Evolutionary conservation across 2,329 filamentous ascomycete species (phyloP), one percentile per base, ranked within the genome.

Genomic region (Zymoseptoria crescenta): DNA sequence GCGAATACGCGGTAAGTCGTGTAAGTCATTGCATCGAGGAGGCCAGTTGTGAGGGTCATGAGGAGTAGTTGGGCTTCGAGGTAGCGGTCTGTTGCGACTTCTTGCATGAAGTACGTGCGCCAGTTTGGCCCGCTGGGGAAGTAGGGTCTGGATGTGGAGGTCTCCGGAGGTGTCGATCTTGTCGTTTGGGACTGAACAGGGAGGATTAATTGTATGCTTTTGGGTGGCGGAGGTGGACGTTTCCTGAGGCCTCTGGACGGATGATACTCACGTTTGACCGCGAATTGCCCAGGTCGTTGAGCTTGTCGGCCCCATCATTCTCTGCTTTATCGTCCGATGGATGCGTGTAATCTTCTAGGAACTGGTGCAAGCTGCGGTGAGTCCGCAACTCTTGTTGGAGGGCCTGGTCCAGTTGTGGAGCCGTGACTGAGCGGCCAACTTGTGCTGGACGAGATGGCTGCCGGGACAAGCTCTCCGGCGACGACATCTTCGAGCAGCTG

Each of bases 1-100:
- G 66, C 64, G 53, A 69, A 70, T 30, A 69, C 63, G 49, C 59
- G 59, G 58, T 69, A 69, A 48, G 62, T 65, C 16, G 62, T 65
- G 63, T 64, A 69, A n/a, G 68, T 70, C 60, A 68, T 67, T 20
- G 65, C 64, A 50, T 70, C 68, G 16, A 69, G 63, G 10, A 64
- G 58, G 24, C 68, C 68, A 6, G 68, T 69, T 1, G 63, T 62
- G n/a, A 70, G 55, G 6, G 65, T 69, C 62, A 71, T 63, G 27
- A 67, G 56, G 21, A 70, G 65, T 16, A 70, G 62, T 60, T 71
- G 67, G 6, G 55, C 50, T 52, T 69, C 67, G 13, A 66, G 61
- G 29, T 59, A 64, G 24, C 61, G 61, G 60, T 69, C 65, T 13
- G 59, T 56, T 6, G 63, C 64, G 13, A 70, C 64, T 52, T 68